A percentile compares a stretch with the other conserved stretches of the same genome.
Evolutionary conservation across 352 stramenopile species (phyloP).

Genomic region (Halophytophthora polymorphica): DNA sequence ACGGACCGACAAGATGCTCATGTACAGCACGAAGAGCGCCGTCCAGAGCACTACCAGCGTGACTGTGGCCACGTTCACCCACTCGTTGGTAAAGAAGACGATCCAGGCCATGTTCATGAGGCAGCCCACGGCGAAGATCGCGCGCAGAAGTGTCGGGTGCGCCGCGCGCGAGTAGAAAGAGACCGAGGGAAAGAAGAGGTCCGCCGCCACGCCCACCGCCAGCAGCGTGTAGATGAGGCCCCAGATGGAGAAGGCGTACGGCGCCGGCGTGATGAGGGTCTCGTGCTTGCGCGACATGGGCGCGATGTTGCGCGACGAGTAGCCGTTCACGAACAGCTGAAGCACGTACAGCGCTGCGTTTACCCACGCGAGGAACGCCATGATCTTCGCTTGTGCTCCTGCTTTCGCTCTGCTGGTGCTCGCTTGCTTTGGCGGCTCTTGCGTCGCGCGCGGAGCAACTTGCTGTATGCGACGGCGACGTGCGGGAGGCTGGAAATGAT

Average conservation of each 20-base stretch:
- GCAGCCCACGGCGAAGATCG: conserved; percentile 61
- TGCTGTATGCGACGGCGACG: too few relatives aligned
- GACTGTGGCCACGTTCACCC: conserved; percentile 52
- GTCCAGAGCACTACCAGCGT: conserved; percentile 60
- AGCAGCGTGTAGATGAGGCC: conserved; percentile 75
- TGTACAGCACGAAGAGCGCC: conserved; percentile 55
- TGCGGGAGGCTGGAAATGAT: too few relatives aligned
- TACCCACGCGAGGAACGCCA: conserved; percentile 41
- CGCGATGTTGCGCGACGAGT: conserved; percentile 41
- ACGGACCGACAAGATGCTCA: conserved; percentile 43
- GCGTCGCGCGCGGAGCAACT: too few relatives aligned
- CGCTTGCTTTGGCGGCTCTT: too few relatives aligned
- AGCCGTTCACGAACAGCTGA: conserved; percentile 63
- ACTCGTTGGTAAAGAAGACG: conserved; percentile 64
- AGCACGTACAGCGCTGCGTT: conserved; percentile 64
- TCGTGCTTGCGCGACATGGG: conserved; percentile 60
- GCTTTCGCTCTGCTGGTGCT: neutral
- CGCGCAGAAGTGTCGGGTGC: conserved; percentile 46
- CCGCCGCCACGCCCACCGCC: conserved; percentile 53
- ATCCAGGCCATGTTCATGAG: conserved; percentile 74
- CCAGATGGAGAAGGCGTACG: conserved; percentile 80
- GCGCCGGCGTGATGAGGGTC: conserved; percentile 74
- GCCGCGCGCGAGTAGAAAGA: conserved; percentile 52
- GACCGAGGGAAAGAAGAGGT: conserved; percentile 61
- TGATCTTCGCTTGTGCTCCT: conserved; percentile 2